phyloP scores from a whole-genome alignment of 495 filamentous ascomycete species.

The Jackrogersella minutella region DNA sequence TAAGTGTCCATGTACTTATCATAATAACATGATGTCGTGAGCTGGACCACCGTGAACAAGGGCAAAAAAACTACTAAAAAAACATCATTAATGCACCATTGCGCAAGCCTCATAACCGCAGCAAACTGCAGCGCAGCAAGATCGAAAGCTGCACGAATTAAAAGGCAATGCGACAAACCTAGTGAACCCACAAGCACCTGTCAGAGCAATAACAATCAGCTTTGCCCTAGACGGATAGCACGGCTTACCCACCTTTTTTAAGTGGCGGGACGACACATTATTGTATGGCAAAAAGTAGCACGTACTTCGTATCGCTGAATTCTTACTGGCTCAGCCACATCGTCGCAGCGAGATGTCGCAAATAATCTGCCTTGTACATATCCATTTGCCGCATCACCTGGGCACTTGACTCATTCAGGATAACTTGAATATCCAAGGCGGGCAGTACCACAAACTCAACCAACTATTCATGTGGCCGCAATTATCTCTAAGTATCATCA shows the following conservation, averaged over 20 bases:
- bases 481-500: neutral
- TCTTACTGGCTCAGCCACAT: constrained; percentile 29
- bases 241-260: constrained; percentile 16
- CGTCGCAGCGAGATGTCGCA: neutral
- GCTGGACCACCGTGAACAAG: neutral
- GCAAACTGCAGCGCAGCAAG: constrained; percentile 15
- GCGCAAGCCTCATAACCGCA: constrained; percentile 8
- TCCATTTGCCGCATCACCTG: constrained; percentile 17
- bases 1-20: neutral
- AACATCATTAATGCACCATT: neutral
- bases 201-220: constrained; percentile 22
- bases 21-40: neutral
- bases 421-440: neutral
- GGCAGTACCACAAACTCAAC: constrained; percentile 21
- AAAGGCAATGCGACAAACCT: constrained; percentile 6
- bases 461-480: constrained; percentile 14
- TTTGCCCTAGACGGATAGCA: constrained; percentile 35
- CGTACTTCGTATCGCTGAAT: constrained; percentile 5
- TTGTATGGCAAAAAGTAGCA: neutral
- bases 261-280: constrained; percentile 24
- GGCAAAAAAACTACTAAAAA: neutral
- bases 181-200: constrained; percentile 16
- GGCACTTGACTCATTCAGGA: constrained; percentile 26
- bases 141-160: constrained; percentile 18
- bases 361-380: constrained; percentile 33